Evolutionary conservation across 1,139 yeast species (phyloP).

Genomic region (Suhomyces chickasaworum): DNA sequence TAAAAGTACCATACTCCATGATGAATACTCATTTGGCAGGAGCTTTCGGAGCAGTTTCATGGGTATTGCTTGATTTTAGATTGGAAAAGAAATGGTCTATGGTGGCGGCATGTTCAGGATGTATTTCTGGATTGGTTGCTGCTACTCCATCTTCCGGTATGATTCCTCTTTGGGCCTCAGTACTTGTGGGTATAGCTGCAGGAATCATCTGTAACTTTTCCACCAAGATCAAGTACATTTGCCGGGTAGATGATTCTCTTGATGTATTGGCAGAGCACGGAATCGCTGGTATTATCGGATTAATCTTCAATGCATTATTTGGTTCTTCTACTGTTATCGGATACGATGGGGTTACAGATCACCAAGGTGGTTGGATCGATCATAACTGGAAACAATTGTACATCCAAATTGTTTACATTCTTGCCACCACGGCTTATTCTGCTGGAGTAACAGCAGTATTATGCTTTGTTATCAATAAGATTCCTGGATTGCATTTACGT

Average conservation of each 20-base stretch:
- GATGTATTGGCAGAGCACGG: slow-evolving; percentile 99
- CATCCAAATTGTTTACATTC: slow-evolving; percentile 81
- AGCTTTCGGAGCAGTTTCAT: slow-evolving; percentile 85
- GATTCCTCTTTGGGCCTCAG: slow-evolving; percentile 90
- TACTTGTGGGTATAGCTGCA: slow-evolving; percentile 76
- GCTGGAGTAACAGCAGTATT: slow-evolving; percentile 75
- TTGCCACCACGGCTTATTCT: slow-evolving; percentile 76
- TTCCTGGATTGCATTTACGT: slow-evolving; percentile 83
- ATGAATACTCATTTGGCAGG: slow-evolving; percentile 92
- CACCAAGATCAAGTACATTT: slow-evolving; percentile 80
- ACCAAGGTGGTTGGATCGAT: slow-evolving; percentile 88
- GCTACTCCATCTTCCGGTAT: slow-evolving; percentile 94
- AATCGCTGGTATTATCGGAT: slow-evolving; percentile 88
- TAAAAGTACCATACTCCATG: slow-evolving; percentile 78
- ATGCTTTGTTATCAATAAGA: slow-evolving; percentile 69
- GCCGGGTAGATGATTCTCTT: slow-evolving; percentile 85
- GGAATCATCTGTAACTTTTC: slow-evolving; percentile 88
- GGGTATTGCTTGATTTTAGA: slow-evolving; percentile 89
- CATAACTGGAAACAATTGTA: slow-evolving; percentile 91
- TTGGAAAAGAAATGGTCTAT: slow-evolving; percentile 90
- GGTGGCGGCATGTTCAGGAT: slow-evolving; percentile 93
- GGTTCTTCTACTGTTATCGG: slow-evolving; percentile 89
- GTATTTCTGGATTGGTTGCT: slow-evolving; percentile 92
- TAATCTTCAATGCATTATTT: slow-evolving; percentile 82
- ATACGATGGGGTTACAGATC: slow-evolving; percentile 79